Evolutionary conservation across 331 rosid species (phyloP).

Genomic region (Telfairia occidentalis): DNA sequence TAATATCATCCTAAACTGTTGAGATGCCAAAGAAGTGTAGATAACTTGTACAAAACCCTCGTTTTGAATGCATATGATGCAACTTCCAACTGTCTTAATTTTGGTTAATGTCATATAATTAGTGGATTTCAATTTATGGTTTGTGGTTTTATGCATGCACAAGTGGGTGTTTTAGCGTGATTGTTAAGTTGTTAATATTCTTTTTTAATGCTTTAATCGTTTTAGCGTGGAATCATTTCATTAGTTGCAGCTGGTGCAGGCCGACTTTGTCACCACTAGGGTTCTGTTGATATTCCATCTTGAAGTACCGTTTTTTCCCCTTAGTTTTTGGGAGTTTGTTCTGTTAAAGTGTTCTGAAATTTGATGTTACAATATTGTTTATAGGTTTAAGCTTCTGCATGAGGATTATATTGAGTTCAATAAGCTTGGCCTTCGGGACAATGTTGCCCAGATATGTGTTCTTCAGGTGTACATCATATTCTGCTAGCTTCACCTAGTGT

Average conservation of each 20-base stretch:
- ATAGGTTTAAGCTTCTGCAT: constrained; percentile 64
- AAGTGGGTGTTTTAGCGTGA: neutral
- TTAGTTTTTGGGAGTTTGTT: neutral
- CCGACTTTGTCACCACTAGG: neutral
- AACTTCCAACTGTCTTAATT: neutral
- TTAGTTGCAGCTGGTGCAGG: neutral
- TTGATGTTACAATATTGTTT: neutral
- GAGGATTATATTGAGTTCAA: constrained; percentile 76
- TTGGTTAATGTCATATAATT: neutral
- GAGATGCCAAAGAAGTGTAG: neutral
- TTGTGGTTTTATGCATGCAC: neutral
- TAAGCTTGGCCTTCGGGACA: constrained; percentile 87
- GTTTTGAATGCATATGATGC: neutral
- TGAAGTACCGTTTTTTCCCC: neutral
- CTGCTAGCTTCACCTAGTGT: neutral
- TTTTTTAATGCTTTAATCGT: neutral
- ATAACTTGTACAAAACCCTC: neutral
- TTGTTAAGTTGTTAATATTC: neutral
- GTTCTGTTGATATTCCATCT: constrained; percentile 4
- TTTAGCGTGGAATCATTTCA: neutral
- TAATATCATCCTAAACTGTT: neutral
- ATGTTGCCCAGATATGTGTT: constrained; percentile 86
- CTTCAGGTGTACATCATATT: constrained; percentile 48
- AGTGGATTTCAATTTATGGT: neutral
- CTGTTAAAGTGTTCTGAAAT: constrained; percentile 3